A percentile compares a stretch with the other conserved stretches of the same genome.
phyloP scores from a whole-genome alignment of 2,329 filamentous ascomycete species.

The Fusarium robinianum region DNA sequence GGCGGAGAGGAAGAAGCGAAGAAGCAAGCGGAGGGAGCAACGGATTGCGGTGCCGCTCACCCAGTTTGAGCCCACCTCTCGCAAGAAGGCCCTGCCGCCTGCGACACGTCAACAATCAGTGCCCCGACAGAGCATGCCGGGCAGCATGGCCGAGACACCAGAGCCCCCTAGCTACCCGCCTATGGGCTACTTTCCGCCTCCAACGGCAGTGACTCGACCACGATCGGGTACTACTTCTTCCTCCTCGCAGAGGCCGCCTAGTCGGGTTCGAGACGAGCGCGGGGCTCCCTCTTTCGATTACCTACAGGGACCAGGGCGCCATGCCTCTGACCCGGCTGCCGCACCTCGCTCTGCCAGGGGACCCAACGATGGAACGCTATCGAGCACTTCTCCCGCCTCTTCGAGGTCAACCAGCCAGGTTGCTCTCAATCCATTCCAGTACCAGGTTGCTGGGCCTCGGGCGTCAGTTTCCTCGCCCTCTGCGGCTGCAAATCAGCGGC shows the following conservation, averaged over 20 bases:
- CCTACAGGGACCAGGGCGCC: constrained; percentile 46
- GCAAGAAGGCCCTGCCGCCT: constrained; percentile 41
- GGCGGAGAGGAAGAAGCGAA: constrained; percentile 41
- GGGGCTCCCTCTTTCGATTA: constrained; percentile 52
- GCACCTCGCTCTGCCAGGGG: constrained; percentile 42
- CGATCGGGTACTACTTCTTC: constrained; percentile 50
- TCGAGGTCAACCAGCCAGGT: constrained; percentile 34
- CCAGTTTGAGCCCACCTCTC: constrained; percentile 51
- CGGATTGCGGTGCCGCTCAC: constrained; percentile 59
- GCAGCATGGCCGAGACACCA: constrained; percentile 43
- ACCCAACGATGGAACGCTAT: constrained; percentile 39
- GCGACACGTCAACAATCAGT: constrained; percentile 42
- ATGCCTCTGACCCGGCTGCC: constrained; percentile 50
- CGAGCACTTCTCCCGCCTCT: constrained; percentile 29
- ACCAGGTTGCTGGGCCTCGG: constrained; percentile 53
- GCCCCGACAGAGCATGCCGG: constrained; percentile 45
- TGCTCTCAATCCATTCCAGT: constrained; percentile 55
- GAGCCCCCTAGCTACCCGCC: constrained; percentile 48
- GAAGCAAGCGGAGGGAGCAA: constrained; percentile 49
- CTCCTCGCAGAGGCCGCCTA: constrained; percentile 45
- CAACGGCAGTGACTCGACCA: constrained; percentile 47
- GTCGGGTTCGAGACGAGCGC: constrained; percentile 42
- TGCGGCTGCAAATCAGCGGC: constrained; percentile 43
- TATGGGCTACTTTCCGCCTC: constrained; percentile 57
- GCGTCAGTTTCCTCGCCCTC: constrained; percentile 42